These are phyloP conservation scores for Tricholoma terreum DNA, from an alignment of 768 basidiomycete species.

Conservation along the genomic window DNA sequence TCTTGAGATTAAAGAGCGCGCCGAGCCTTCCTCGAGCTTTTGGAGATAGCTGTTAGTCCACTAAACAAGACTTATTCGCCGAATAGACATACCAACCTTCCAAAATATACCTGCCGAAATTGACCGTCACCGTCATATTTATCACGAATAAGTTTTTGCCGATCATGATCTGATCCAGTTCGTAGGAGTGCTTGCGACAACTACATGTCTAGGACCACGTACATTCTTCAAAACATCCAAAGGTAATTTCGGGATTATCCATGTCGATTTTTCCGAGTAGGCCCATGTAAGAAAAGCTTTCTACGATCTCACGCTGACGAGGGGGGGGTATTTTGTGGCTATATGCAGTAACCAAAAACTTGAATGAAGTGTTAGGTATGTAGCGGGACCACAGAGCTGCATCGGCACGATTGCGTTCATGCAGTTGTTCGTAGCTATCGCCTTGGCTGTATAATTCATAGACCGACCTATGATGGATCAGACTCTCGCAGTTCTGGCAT, in stretches of 20 bases:
- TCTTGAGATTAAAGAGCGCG: slow-evolving; percentile 60
- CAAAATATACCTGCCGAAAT: slow-evolving; percentile 75
- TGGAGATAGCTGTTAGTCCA: background rate
- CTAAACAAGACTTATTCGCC: background rate
- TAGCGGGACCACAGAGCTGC: slow-evolving; percentile 55
- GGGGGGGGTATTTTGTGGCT: slow-evolving; percentile 70
- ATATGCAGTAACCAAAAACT: slow-evolving; percentile 71
- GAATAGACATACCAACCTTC: slow-evolving; percentile 69
- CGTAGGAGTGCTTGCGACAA: too few relatives aligned
- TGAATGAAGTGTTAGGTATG: slow-evolving; percentile 69
- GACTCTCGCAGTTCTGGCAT: background rate
- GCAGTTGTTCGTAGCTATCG: slow-evolving; percentile 64
- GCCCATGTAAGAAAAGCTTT: slow-evolving; percentile 83
- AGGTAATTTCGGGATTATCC: slow-evolving; percentile 68
- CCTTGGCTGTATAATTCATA: slow-evolving; percentile 79
- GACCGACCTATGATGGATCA: slow-evolving; percentile 50
- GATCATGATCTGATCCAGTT: slow-evolving; percentile 42
- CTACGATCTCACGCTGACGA: slow-evolving; percentile 65
- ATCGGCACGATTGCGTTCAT: slow-evolving; percentile 46
- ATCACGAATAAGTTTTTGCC: slow-evolving; percentile 41
- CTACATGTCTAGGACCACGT: slow-evolving; percentile 20
- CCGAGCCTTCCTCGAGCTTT: slow-evolving; percentile 59
- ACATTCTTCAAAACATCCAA: slow-evolving; percentile 90
- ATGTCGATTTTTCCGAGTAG: slow-evolving; percentile 80
- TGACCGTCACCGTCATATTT: slow-evolving; percentile 62